phyloP scores from a whole-genome alignment of 345 rosid genomes.

The Odontarrhena argentea region DNA sequence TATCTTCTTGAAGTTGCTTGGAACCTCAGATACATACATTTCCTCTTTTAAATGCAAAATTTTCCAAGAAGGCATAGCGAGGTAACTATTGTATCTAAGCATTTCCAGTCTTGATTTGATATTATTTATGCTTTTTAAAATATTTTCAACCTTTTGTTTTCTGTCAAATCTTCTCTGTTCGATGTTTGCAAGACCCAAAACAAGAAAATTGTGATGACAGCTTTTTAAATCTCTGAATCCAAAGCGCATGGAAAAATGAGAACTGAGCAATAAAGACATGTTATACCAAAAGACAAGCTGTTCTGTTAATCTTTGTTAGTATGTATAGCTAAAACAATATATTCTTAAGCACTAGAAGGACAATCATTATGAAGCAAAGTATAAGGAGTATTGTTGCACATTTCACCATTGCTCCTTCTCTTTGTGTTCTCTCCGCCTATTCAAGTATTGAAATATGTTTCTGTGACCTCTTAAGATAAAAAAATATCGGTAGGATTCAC shows the following conservation, averaged over 20 bases:
- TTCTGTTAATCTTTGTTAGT: background rate
- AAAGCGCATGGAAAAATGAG: background rate
- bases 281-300: constrained; percentile 9
- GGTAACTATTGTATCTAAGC: too few relatives aligned
- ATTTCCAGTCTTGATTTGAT: too few relatives aligned
- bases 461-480: background rate
- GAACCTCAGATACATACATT: background rate
- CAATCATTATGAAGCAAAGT: constrained; percentile 82
- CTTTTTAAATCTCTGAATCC: background rate
- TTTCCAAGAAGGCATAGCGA: too few relatives aligned
- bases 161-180: too few relatives aligned
- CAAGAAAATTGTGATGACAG: background rate
- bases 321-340: constrained; percentile 48
- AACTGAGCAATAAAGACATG: constrained; percentile 6
- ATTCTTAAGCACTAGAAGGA: constrained; percentile 77
- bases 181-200: too few relatives aligned
- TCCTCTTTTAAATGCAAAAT: background rate
- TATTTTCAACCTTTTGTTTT: too few relatives aligned
- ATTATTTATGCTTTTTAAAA: too few relatives aligned
- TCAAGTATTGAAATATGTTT: background rate
- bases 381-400: constrained; percentile 81
- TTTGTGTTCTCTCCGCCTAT: constrained; percentile 91
- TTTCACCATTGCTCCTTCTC: constrained; percentile 88
- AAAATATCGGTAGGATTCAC: background rate
- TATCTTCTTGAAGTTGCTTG: background rate